These are phyloP conservation scores for Dactylis glomerata DNA, from an alignment of 176 grass and related monocot genomes.

Conservation along the genomic window DNA sequence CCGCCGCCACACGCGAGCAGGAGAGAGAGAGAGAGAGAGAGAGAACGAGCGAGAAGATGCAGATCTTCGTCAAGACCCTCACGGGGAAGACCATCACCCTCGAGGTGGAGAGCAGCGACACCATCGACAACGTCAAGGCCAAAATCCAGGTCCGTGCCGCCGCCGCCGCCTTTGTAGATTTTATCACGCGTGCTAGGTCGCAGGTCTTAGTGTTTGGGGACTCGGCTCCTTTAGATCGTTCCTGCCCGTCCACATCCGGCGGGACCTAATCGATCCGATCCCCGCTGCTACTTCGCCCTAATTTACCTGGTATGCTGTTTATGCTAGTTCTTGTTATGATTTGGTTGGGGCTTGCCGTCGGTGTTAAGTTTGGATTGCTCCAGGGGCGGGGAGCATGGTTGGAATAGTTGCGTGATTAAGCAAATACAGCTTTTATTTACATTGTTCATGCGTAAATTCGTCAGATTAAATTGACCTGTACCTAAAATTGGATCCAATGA, in stretches of 20 bases:
- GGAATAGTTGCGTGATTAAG: too few relatives aligned
- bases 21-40: too few relatives aligned
- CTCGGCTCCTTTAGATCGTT: too few relatives aligned
- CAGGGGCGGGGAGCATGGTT: background rate
- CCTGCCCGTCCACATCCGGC: background rate
- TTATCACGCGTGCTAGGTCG: too few relatives aligned
- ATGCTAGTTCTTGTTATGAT: background rate
- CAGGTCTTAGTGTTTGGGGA: too few relatives aligned
- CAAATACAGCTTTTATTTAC: too few relatives aligned
- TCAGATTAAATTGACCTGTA: background rate
- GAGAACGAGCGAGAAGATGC: slow-evolving; percentile 44
- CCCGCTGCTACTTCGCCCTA: background rate
- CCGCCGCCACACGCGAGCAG: background rate
- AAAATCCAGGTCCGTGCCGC: slow-evolving; percentile 99
- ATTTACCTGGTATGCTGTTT: background rate
- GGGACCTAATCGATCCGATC: background rate
- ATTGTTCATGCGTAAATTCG: background rate
- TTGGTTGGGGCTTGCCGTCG: too few relatives aligned
- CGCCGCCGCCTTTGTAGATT: too few relatives aligned
- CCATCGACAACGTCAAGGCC: slow-evolving; percentile 88
- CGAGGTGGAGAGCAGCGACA: slow-evolving; percentile 96
- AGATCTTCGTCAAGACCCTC: slow-evolving; percentile 80
- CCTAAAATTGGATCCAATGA: too few relatives aligned
- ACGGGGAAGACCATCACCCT: slow-evolving; percentile 96
- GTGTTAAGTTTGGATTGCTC: background rate